Conservation (phyloP, 2,329 filamentous ascomycete species). For the Microcera coccophila region DNA sequence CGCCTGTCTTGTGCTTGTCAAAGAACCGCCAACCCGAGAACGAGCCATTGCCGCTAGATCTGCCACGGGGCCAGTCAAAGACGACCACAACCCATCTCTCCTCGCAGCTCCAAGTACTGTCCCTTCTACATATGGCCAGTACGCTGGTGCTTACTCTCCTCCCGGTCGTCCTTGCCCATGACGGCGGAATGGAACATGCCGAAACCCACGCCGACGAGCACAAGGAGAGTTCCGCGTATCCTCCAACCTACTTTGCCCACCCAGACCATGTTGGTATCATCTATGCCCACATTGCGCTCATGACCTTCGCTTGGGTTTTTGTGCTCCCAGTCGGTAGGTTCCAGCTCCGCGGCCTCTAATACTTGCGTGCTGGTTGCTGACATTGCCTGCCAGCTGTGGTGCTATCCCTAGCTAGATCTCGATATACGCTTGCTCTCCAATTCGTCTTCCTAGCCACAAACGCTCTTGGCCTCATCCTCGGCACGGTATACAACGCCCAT, state of each 20-base stretch:
- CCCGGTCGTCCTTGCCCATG: conserved; percentile 21
- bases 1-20: no score
- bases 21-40: no score
- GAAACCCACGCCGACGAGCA: conserved; percentile 20
- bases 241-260: conserved; percentile 58
- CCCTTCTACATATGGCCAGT: background rate
- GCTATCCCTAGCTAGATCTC: conserved; percentile 77
- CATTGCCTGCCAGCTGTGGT: conserved; percentile 62
- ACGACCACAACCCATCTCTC: background rate
- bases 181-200: conserved; percentile 15
- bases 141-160: conserved; percentile 10
- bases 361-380: conserved; percentile 7
- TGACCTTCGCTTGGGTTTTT: conserved; percentile 69
- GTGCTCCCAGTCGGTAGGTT: conserved; percentile 66
- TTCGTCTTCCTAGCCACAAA: conserved; percentile 64
- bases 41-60: no score
- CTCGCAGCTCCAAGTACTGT: background rate
- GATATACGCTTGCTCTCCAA: conserved; percentile 66
- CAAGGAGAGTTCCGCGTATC: conserved; percentile 29
- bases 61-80: background rate
- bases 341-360: background rate
- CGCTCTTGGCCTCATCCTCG: conserved; percentile 59
- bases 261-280: conserved; percentile 53
- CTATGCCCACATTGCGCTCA: conserved; percentile 66
- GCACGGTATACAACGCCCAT: conserved; percentile 69